Percentiles rank a stretch among this genome's conserved stretches.
phyloP scores from a whole-genome alignment of 2,329 filamentous ascomycete species.

The Biscogniauxia marginata region DNA sequence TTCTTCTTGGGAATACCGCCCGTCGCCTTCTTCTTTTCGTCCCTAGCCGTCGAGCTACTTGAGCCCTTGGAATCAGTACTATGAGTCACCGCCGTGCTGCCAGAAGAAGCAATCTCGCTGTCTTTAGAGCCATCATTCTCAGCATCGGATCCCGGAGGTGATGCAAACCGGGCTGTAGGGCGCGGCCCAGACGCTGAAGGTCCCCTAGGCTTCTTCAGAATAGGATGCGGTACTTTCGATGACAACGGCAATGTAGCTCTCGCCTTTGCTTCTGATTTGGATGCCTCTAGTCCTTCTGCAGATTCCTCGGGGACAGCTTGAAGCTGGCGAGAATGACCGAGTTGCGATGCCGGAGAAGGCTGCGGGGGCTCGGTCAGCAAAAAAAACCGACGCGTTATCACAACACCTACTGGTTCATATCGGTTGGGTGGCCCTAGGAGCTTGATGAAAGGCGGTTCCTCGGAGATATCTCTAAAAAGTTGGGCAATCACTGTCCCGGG shows the following conservation, averaged over 20 bases:
- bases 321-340: constrained; percentile 10
- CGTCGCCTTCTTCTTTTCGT: constrained; percentile 23
- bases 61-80: constrained; percentile 24
- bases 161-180: constrained; percentile 61
- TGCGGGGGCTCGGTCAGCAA: constrained; percentile 19
- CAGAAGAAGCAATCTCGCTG: constrained; percentile 40
- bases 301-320: constrained; percentile 12
- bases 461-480: constrained; percentile 58
- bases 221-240: constrained; percentile 52
- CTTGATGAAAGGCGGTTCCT: constrained; percentile 56
- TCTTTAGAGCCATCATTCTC: constrained; percentile 36
- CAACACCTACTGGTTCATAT: constrained; percentile 49
- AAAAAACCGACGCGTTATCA: background rate
- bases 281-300: constrained; percentile 1
- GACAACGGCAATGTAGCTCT: constrained; percentile 39
- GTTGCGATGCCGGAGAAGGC: constrained; percentile 23
- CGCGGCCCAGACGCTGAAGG: constrained; percentile 53
- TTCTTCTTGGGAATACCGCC: constrained; percentile 33
- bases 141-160: constrained; percentile 49
- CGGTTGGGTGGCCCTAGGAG: constrained; percentile 52
- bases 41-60: constrained; percentile 21
- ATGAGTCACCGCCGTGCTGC: constrained; percentile 35
- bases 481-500: constrained; percentile 53
- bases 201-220: constrained; percentile 58
- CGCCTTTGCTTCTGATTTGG: constrained; percentile 20